Evolutionary conservation across 345 rosid species (phyloP), one percentile per base, ranked within the genome.

Genomic region (Citrus australasica): DNA sequence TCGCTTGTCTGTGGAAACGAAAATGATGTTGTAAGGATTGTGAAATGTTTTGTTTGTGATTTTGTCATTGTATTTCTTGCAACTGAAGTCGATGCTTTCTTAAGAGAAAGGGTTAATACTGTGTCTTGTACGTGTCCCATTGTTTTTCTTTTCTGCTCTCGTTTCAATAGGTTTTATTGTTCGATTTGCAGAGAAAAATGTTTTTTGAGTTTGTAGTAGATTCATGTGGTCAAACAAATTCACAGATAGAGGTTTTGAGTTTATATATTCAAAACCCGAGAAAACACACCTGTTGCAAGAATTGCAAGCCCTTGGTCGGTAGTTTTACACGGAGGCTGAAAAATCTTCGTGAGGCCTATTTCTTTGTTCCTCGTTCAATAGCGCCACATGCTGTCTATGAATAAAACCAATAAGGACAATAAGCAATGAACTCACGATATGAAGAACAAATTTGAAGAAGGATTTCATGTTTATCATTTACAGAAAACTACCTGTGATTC

Each of bases 1-100:
- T 64, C 9, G 9, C 33, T 9, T 11, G 22, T 65, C 51, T 76
- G 64, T 66, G 53, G 9, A 7, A 76, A 76, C 10, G 59, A 55
- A 64, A 55, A 64, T 46, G 63, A 53, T 6, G 11, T 64, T 5
- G 51, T 56, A 33, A 72, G 48, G 33, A 33, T 51, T 51, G 56
- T 61, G 56, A 60, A n/a, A 38, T 74, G 61, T 73, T 51, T 66
- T 65, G 48, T 62, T 22, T 75, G 78, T 64, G 77, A 40, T 59
- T 24, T 71, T 56, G 11, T 13, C 59, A 25, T 69, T 51, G 30
- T 66, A 32, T 24, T 51, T 28, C 48, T 7, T 33, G 79, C 64
- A 11, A 33, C 70, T 19, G 27, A 33, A 56, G 27, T 72, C 10
- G 46, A 17, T 46, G 25, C 19, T 22, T 11, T 32, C 22, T 53